These are phyloP conservation scores for Solanum bukasovii DNA, from an alignment of 257 asterid genomes.

Conservation along the genomic window DNA sequence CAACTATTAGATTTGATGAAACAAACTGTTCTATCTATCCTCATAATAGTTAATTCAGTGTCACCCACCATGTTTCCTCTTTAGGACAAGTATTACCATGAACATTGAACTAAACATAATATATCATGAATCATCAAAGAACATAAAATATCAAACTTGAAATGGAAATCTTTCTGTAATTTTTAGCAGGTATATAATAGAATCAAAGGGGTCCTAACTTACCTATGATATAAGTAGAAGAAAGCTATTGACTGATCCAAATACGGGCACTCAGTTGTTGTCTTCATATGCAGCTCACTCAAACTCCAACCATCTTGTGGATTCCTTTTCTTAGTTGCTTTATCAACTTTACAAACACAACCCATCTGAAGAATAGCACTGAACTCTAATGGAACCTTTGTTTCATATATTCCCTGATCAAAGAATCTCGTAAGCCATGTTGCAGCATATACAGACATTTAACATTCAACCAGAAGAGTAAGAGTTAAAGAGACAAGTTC, in stretches of 20 bases:
- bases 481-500: not conserved
- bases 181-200: not conserved
- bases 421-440: conserved; percentile 2
- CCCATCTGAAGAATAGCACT: conserved; percentile 84
- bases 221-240: conserved; percentile 94
- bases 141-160: not conserved
- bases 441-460: not conserved
- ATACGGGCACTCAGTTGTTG: conserved; percentile 91
- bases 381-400: conserved; percentile 70
- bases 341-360: conserved; percentile 94
- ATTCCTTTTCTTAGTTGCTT: conserved; percentile 58
- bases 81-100: not conserved
- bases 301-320: conserved; percentile 76
- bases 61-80: not conserved
- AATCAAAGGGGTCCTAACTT: not conserved
- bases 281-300: conserved; percentile 90
- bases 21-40: not conserved
- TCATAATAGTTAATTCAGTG: not conserved
- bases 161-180: not conserved
- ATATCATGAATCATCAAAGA: not conserved
- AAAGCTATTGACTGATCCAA: conserved; percentile 69
- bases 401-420: conserved; percentile 87
- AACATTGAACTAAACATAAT: not conserved
- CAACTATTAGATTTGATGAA: not conserved
- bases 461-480: not conserved